These are phyloP conservation scores for Litsea cubeba DNA, from an alignment of 164 flowering plant genomes.

Conservation along the genomic window DNA sequence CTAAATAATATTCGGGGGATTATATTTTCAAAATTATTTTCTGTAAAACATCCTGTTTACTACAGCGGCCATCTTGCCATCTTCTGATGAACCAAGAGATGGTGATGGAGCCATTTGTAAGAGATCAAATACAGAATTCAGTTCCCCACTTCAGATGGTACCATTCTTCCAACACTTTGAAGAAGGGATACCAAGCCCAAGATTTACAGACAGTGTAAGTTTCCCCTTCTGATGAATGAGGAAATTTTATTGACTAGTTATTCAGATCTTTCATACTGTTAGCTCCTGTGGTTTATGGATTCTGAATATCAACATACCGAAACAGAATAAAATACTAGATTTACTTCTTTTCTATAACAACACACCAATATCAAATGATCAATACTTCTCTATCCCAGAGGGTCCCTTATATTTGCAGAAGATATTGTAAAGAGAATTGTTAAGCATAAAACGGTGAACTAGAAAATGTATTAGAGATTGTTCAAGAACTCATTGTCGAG, in stretches of 20 bases:
- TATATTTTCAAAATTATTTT: slow-evolving; percentile 4
- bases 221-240: not conserved
- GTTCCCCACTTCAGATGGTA: slow-evolving; percentile 77
- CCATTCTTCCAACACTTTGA: slow-evolving; percentile 76
- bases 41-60: not conserved
- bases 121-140: slow-evolving; percentile 41
- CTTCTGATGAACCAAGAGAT: slow-evolving; percentile 28
- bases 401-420: not conserved
- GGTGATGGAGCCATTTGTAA: slow-evolving; percentile 29
- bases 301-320: not conserved
- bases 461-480: not conserved
- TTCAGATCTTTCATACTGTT: not conserved
- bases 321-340: not conserved
- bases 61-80: slow-evolving; percentile 32
- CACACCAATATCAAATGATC: not conserved
- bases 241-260: not conserved
- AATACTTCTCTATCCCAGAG: not conserved
- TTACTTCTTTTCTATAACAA: not conserved
- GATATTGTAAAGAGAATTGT: not conserved
- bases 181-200: slow-evolving; percentile 83
- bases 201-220: slow-evolving; percentile 94
- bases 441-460: not conserved
- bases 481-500: not conserved
- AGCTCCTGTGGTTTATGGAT: slow-evolving; percentile 6
- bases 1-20: not conserved